Base-by-base conservation (phyloP, 768 basidiomycete genomes). In the Mycena epipterygia region DNA sequence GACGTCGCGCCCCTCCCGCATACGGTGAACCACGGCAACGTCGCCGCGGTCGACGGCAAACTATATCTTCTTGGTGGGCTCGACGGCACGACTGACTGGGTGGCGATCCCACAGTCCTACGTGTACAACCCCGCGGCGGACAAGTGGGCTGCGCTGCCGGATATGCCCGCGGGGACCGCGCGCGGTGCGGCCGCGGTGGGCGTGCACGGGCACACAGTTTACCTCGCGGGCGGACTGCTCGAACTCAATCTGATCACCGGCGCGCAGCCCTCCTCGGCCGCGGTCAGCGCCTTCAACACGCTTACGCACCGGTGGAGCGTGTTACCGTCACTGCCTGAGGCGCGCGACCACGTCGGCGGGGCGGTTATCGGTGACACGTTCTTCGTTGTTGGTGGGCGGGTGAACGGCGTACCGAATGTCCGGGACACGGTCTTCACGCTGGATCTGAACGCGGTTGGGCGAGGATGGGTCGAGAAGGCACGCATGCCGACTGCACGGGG, bases 321-420 rank as follows among this genome's bases (percentile, higher is more conserved):
- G 52, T 35, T 55, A 55, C 52, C 52, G 32, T 55, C 52, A 19
- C 52, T 55, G 17, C 52, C 52, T 55, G 52, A 55, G 52, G 52
- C 52, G 52, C 52, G 52, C 33, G 52, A 55, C 52, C 52, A 55
- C 52, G 52, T 55, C 52, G 52, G 52, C 52, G 52, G 52, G 52
- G 52, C 52, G 52, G 52, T 55, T 55, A 55, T 55, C 52, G 52
- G 52, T 55, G 52, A 55, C 52, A 55, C 33, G 52, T 55, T 55
- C 52, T 55, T 55, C 52, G 52, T 55, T 55, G 32, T 55, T 55
- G 52, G 52, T 55, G 52, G 52, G 52, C 52, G 52, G 32, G 52
- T 55, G 52, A 55, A 55, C 52, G 52, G 52, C 25, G 33, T 35
- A 32, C 30, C 52, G 30, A 55, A 55, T 55, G 52, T 55, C 52